These are phyloP conservation scores for Podila minutissima DNA, from an alignment of 192 early-diverging fungal species.

Conservation along the genomic window DNA sequence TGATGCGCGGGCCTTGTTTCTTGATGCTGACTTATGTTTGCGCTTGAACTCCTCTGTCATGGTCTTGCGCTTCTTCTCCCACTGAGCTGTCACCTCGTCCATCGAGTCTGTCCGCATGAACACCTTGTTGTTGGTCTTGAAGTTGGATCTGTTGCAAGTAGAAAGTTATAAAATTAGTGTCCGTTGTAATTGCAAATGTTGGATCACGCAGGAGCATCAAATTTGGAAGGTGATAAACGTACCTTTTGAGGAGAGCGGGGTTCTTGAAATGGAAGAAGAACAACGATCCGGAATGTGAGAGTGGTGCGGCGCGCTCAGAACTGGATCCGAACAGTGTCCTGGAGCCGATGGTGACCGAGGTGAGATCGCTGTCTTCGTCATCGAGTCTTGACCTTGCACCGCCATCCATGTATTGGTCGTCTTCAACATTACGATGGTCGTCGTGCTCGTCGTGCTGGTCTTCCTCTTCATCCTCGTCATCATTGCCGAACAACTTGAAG, in stretches of 20 bases:
- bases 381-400: constrained; percentile 3
- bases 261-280: constrained; percentile 59
- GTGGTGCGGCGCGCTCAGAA: constrained; percentile 22
- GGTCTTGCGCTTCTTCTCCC: constrained; percentile 63
- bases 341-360: constrained; percentile 16
- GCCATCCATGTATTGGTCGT: constrained; percentile 7
- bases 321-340: constrained; percentile 27
- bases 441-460: constrained; percentile 26
- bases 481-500: constrained; percentile 61
- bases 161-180: neutral
- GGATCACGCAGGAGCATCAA: neutral
- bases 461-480: constrained; percentile 36
- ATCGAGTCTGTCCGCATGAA: constrained; percentile 57
- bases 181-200: neutral
- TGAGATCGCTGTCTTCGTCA: constrained; percentile 16
- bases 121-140: constrained; percentile 50
- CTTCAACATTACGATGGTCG: constrained; percentile 31
- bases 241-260: constrained; percentile 49
- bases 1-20: constrained; percentile 47
- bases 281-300: constrained; percentile 42
- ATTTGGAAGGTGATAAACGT: neutral
- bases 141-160: constrained; percentile 25
- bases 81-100: constrained; percentile 63
- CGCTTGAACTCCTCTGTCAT: constrained; percentile 73
- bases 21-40: constrained; percentile 66